These are phyloP conservation scores for Colletotrichum viniferum DNA, from an alignment of 2,329 filamentous ascomycete species.

Conservation along the genomic window DNA sequence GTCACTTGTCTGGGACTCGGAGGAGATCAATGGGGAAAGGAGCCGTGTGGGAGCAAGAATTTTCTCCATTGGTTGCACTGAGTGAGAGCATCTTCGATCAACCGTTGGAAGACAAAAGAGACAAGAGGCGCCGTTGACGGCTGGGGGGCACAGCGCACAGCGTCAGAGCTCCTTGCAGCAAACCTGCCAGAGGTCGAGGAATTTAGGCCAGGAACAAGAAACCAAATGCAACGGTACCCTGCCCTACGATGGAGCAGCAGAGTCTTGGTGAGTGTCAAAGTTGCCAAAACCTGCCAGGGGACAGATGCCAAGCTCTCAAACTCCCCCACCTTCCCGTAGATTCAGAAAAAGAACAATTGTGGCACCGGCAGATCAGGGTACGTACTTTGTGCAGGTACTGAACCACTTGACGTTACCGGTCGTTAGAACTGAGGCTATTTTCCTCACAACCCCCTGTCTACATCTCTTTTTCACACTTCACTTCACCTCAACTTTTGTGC, in stretches of 20 bases:
- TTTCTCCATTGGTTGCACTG: not conserved
- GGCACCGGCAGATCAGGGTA: not conserved
- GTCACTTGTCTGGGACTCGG: conserved; percentile 3
- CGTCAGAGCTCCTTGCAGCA: not conserved
- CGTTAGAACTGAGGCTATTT: not conserved
- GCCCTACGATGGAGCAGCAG: not conserved
- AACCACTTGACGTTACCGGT: not conserved
- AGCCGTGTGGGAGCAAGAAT: not conserved
- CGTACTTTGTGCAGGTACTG: not conserved
- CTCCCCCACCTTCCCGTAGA: conserved; percentile 5
- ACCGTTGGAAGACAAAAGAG: not conserved
- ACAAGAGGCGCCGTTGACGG: not conserved
- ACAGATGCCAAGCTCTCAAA: conserved; percentile 6
- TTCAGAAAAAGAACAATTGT: not conserved
- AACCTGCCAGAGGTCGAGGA: not conserved
- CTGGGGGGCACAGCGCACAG: not conserved
- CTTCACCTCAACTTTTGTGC: not conserved
- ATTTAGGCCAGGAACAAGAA: not conserved
- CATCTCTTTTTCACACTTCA: not conserved
- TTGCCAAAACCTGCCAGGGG: not conserved
- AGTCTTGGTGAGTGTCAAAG: not conserved
- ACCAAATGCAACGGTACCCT: not conserved
- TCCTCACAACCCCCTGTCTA: not conserved
- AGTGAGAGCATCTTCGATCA: too few species aligned
- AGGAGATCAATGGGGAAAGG: not conserved